phyloP scores from a whole-genome alignment of 2,329 filamentous ascomycete species.

The Aureobasidium mangrovei region DNA sequence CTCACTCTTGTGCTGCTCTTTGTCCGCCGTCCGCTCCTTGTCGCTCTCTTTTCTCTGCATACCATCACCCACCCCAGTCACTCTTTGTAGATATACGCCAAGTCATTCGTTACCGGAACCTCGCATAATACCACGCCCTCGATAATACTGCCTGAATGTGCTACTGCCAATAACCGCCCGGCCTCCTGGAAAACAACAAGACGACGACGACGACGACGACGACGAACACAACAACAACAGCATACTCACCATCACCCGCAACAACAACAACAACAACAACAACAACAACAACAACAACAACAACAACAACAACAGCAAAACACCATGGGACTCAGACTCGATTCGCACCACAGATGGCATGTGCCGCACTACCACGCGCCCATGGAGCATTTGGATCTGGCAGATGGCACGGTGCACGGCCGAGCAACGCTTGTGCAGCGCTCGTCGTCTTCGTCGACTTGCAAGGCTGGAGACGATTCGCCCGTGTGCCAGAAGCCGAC shows the following conservation, averaged over 20 bases:
- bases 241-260: background rate
- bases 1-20: background rate
- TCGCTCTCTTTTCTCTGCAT: slow-evolving; percentile 3
- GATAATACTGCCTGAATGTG: slow-evolving; percentile 4
- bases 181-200: slow-evolving; percentile 13
- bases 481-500: slow-evolving; percentile 24
- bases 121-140: background rate
- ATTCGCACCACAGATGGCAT: slow-evolving; percentile 10
- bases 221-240: background rate
- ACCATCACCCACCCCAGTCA: slow-evolving; percentile 18
- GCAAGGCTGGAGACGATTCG: slow-evolving; percentile 20
- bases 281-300: background rate
- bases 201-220: background rate
- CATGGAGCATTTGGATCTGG: background rate
- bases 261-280: background rate
- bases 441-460: slow-evolving; percentile 18
- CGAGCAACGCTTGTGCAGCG: slow-evolving; percentile 7
- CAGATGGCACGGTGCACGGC: background rate
- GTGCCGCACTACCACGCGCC: slow-evolving; percentile 5
- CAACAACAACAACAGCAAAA: background rate
- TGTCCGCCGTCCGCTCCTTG: background rate
- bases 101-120: background rate
- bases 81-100: slow-evolving; percentile 20
- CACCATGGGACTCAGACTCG: slow-evolving; percentile 1
- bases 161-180: slow-evolving; percentile 13